These are phyloP conservation scores for Artemisia argyi DNA, from an alignment of 129 eudicot genomes.

Conservation along the genomic window DNA sequence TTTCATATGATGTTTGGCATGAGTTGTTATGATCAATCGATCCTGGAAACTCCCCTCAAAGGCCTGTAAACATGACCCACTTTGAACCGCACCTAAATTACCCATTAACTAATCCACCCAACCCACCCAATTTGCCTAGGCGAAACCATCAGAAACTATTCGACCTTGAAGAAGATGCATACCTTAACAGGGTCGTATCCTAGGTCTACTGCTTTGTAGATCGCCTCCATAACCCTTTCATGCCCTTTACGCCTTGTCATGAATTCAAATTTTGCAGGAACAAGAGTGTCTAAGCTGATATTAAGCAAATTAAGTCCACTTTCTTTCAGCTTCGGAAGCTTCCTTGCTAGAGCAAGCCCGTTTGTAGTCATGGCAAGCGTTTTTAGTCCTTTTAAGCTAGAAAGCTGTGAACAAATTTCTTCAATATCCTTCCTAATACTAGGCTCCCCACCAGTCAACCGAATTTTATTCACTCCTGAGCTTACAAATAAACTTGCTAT, in stretches of 20 bases:
- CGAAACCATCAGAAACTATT: not conserved
- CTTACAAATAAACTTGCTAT: constrained; percentile 83
- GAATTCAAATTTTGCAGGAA: constrained; percentile 94
- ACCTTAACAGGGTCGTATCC: constrained; percentile 96
- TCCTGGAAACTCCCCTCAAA: too few species aligned
- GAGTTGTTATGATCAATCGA: too few species aligned
- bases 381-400: constrained; percentile 70
- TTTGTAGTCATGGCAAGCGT: constrained; percentile 95
- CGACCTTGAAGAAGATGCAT: constrained; percentile 10
- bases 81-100: not conserved
- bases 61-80: not conserved
- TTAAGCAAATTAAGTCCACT: constrained; percentile 78
- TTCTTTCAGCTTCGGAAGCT: constrained; percentile 78
- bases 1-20: too few species aligned
- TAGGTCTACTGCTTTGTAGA: constrained; percentile 67
- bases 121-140: not conserved
- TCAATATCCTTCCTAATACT: constrained; percentile 82
- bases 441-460: constrained; percentile 98
- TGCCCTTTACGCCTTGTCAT: constrained; percentile 96
- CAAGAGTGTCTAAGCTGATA: constrained; percentile 87
- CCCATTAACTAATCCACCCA: not conserved
- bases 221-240: constrained; percentile 81
- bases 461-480: constrained; percentile 87
- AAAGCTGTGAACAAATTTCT: constrained; percentile 74
- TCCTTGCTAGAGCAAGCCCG: constrained; percentile 68